Base-by-base conservation (phyloP, 495 filamentous ascomycete genomes). In the Talaromyces wortmannii region DNA sequence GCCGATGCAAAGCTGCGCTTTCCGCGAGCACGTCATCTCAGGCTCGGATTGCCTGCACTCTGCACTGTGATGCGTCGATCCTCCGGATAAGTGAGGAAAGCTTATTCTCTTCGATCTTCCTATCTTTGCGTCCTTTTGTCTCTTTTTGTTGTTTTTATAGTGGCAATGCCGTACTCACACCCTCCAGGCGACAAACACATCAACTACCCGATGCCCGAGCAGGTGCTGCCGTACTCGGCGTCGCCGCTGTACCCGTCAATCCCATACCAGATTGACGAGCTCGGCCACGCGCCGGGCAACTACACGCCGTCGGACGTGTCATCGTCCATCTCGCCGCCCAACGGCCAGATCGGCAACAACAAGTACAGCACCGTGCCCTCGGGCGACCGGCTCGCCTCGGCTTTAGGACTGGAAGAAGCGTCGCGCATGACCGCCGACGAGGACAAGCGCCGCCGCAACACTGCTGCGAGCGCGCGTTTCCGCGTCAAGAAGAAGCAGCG, bases 401-500 rank as follows among this genome's bases (percentile, higher is more conserved):
- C 64, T n/a, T 50, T 70, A 6, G 74, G 58, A 50, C 63, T 68
- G 6, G 74, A 77, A 57, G 74, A 73, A 53, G 69, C 60, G 69
- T 79, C 58, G 79, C 90, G 89, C 12, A 57, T 86, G 8, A 89
- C 86, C 17, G 94, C 94, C 32, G 94, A 98, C 66, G 94, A 98
- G 75, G 94, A 98, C 70, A 98, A 98, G 78, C 89, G 94, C 31
- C 85, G 92, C 48, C 89, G 94, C 52, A 98, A 98, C 76, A 98
- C 94, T 0, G 94, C 94, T 23, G 94, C 94, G 31, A 89, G 84
- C 54, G 94, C 94, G 7, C 89, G 94, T 30, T 98, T 98, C 84
- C 88, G 94, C 53, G 86, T 97, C 59, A 98, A 98, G 84, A 98
- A 98, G 90, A 98, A 98, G 83, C 89, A 95, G 78, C 88, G 94